phyloP scores from a whole-genome alignment of 2,329 filamentous ascomycete genomes.

The Cadophora luteo-olivacea region DNA sequence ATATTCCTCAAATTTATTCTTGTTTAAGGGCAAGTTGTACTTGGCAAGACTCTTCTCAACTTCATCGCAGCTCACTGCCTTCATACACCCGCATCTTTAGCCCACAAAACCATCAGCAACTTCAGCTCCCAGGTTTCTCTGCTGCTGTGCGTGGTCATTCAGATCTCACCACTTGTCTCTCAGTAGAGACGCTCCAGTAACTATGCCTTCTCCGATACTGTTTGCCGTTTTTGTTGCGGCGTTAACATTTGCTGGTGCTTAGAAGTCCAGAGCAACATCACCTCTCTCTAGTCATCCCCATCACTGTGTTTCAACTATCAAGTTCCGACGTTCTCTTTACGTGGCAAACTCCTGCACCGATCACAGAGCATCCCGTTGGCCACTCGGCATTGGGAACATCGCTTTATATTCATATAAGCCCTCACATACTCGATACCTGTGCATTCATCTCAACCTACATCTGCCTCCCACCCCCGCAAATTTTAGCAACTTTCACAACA shows the following conservation, averaged over 20 bases:
- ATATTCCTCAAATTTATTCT: not conserved
- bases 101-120: not conserved
- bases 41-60: not conserved
- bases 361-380: not conserved
- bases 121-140: not conserved
- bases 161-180: not conserved
- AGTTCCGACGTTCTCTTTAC: not conserved
- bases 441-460: not conserved
- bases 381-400: not conserved
- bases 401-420: no score
- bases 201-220: conserved; percentile 6
- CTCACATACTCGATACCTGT: not conserved
- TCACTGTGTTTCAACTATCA: not conserved
- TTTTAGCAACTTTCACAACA: not conserved
- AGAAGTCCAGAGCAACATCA: conserved; percentile 8
- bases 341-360: not conserved
- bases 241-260: conserved; percentile 8
- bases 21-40: not conserved
- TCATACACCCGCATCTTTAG: not conserved
- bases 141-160: not conserved
- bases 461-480: not conserved
- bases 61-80: not conserved
- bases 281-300: not conserved
- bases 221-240: not conserved
- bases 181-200: not conserved